Base-by-base conservation (phyloP, 1,139 yeast genomes). In the Yamadazyma epiphylla region DNA sequence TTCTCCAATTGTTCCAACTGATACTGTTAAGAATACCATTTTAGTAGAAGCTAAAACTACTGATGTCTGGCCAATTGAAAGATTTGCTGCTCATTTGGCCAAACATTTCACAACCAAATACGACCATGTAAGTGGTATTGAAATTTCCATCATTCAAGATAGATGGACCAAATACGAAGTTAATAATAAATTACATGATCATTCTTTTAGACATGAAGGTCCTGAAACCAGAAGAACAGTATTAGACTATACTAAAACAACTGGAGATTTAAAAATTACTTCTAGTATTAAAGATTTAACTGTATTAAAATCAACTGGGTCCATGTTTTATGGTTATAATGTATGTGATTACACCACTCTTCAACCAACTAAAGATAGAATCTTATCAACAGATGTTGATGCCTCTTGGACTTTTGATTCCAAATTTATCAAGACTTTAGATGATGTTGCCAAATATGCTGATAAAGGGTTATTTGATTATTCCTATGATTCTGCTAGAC, bases 261-360 rank as follows among this genome's bases (percentile, higher is more conserved):
- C 69, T 30, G 71, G 72, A 24, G 70, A 72, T 35, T 76, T 78
- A 58, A 50, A 56, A 21, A 58, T 88, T 42, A 56, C 67, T n/a
- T 81, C 94, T 3, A 79, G 89, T 19, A 72, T 88, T 49, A 79
- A 82, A 57, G 94, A 83, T 47, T 72, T 88, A 52, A 86, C 94
- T 7, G 94, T 88, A 19, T 77, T 88, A 55, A 88, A 88, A 61
- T 81, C 94, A 25, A 88, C 96, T n/a, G 94, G 94, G 15, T 86
- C 96, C 19, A 85, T 84, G 84, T 88, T 88, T 65, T 80, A 84
- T 60, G 95, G 94, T 30, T 88, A 70, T 70, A 71, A 86, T 64
- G 70, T 68, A 30, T 87, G 95, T 62, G 96, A 88, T 53, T 86
- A 77, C 73, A 88, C 96, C 44, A 87, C 88, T 28, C 75, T 88